Base-by-base conservation (phyloP, 2,329 filamentous ascomycete species). In the Colletotrichum cereale region DNA sequence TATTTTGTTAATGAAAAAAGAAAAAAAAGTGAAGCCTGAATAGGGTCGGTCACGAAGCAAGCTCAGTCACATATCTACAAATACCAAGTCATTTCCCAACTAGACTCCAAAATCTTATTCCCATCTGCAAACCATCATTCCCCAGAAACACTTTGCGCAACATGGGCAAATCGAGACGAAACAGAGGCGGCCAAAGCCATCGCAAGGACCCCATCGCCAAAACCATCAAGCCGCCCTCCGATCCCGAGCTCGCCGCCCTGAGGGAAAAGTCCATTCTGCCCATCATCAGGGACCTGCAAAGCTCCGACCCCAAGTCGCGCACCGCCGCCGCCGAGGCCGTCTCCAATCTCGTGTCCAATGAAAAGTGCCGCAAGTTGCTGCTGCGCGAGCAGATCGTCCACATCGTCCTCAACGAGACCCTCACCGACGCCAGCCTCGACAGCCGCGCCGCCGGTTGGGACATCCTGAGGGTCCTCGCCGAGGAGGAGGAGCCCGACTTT, bases 371-470 rank as follows among this genome's bases (percentile, higher is more conserved):
- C 73, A 92, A 92, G 79, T 79, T 93, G 67, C 84, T 93, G 29
- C 82, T 92, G 71, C 84, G 90, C 29, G 91, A 93, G 80, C 89
- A 91, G 79, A 84, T 93, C 74, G 89, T 92, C 53, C 86, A 86
- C 75, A 87, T 88, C 63, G 79, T 93, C 53, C 84, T 92, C 71
- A 89, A 86, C 40, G 88, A 92, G 82, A 91, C 89, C 38, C 80
- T 92, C 67, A 90, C 89, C 31, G 90, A 93, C 77, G 82, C 86
- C 47, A 88, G 85, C 68, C 82, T 91, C 63, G 90, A 92, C 80
- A 89, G 89, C 75, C 85, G 88, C 58, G 88, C 89, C 53, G 88
- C 90, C 26, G 91, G 89, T n/a, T 93, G 91, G 91, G 87, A 88
- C 16, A 90, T 92, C 74, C 81, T 93, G 63, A 85, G 87, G 74